Evolutionary conservation across 2,329 filamentous ascomycete genomes (phyloP).

Genomic region (Tolypocladium capitatum): DNA sequence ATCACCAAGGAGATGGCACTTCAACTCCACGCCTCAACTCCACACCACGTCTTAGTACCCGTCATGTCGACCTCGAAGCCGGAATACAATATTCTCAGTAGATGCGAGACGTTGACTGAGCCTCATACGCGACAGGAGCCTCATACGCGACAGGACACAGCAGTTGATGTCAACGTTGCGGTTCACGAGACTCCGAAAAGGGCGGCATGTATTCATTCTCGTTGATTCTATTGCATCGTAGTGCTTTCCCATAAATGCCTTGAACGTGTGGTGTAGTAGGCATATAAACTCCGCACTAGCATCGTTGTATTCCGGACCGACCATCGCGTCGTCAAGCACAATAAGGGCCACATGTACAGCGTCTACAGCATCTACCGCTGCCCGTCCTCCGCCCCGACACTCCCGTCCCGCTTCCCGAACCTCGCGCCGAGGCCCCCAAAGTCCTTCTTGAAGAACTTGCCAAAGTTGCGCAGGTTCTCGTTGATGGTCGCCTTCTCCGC

Average conservation of each 20-base stretch:
- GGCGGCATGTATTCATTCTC: not conserved
- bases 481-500: conserved; percentile 62
- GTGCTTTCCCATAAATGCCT: not conserved
- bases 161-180: not conserved
- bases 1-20: too few species aligned
- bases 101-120: not conserved
- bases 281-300: too few species aligned
- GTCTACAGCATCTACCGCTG: conserved; percentile 6
- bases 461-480: conserved; percentile 89
- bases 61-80: too few species aligned
- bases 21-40: too few species aligned
- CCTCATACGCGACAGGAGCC: not conserved
- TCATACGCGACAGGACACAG: not conserved
- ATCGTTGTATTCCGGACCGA: not conserved
- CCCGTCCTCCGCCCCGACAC: conserved; percentile 13
- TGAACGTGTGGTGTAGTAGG: not conserved
- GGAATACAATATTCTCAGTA: not conserved
- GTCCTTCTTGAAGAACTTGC: conserved; percentile 89
- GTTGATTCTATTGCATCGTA: not conserved
- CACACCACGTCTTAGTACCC: too few species aligned
- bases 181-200: not conserved
- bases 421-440: conserved; percentile 61
- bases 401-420: conserved; percentile 51
- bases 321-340: not conserved
- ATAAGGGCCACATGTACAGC: too few species aligned